Evolutionary conservation across 805 yeast species (phyloP).

Genomic region (Dipodascus geniculatus): DNA sequence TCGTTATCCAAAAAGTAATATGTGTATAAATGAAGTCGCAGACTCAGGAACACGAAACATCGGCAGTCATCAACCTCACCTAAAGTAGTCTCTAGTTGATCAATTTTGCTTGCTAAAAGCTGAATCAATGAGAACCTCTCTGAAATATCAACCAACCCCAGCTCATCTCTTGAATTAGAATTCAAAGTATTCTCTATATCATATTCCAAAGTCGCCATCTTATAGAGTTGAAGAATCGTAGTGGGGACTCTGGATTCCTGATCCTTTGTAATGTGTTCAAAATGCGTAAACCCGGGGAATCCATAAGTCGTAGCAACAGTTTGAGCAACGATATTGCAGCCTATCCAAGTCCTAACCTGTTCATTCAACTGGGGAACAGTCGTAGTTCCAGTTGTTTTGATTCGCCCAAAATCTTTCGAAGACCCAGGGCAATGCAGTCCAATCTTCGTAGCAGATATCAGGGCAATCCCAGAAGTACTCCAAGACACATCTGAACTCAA

Average conservation of each 20-base stretch:
- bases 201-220: constrained; percentile 75
- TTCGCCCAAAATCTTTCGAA: constrained; percentile 36
- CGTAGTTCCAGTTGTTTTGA: constrained; percentile 30
- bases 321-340: constrained; percentile 84
- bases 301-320: constrained; percentile 87
- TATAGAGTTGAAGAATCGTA: constrained; percentile 57
- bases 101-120: constrained; percentile 58
- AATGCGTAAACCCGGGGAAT: constrained; percentile 82
- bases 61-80: constrained; percentile 49
- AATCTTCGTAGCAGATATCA: constrained; percentile 83
- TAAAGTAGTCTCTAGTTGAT: constrained; percentile 49
- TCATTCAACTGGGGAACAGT: constrained; percentile 39
- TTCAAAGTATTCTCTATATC: constrained; percentile 71
- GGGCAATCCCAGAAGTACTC: constrained; percentile 88
- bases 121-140: constrained; percentile 68
- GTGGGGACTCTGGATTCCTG: background rate
- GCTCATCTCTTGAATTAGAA: constrained; percentile 52
- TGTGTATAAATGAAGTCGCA: constrained; percentile 72
- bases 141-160: constrained; percentile 51
- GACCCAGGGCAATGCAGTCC: constrained; percentile 80
- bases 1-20: constrained; percentile 64
- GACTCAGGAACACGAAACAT: constrained; percentile 53
- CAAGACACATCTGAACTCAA: constrained; percentile 92
- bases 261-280: constrained; percentile 37
- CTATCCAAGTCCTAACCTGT: constrained; percentile 85